phyloP scores from a whole-genome alignment of 2,329 filamentous ascomycete genomes.

The Pseudonectria foliicola region DNA sequence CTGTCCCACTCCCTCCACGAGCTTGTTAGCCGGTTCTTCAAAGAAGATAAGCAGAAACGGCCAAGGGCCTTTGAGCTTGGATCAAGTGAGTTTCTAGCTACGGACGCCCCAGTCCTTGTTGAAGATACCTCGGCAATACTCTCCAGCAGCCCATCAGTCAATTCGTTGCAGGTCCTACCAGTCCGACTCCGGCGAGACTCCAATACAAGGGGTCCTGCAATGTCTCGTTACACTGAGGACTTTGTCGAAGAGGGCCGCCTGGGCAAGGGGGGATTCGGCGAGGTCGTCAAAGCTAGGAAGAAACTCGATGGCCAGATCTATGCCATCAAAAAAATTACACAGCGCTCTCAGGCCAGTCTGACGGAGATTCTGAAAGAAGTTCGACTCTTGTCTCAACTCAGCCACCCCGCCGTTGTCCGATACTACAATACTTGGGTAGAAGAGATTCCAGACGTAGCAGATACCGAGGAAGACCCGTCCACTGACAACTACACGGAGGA shows the following conservation, averaged over 20 bases:
- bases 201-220: slow-evolving; percentile 39
- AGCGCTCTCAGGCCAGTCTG: slow-evolving; percentile 69
- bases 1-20: slow-evolving; percentile 73
- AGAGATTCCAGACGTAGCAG: slow-evolving; percentile 48
- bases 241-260: slow-evolving; percentile 85
- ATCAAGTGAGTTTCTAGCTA: slow-evolving; percentile 59
- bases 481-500: slow-evolving; percentile 39
- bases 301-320: slow-evolving; percentile 91
- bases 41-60: slow-evolving; percentile 72
- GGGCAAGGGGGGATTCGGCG: slow-evolving; percentile 90
- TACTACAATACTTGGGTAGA: slow-evolving; percentile 97
- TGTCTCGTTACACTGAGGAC: slow-evolving; percentile 78
- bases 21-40: slow-evolving; percentile 78
- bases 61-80: slow-evolving; percentile 71
- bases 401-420: slow-evolving; percentile 77
- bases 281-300: slow-evolving; percentile 91
- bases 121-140: slow-evolving; percentile 36
- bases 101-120: slow-evolving; percentile 52
- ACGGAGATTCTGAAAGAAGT: slow-evolving; percentile 82
- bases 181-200: slow-evolving; percentile 56
- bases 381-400: slow-evolving; percentile 81
- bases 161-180: slow-evolving; percentile 36
- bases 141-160: slow-evolving; percentile 35
- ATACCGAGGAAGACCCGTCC: slow-evolving; percentile 51
- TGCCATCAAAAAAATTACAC: slow-evolving; percentile 92